Evolutionary conservation across 495 filamentous ascomycete species (phyloP).

Genomic region (Aspergillus carlsbadensis): DNA sequence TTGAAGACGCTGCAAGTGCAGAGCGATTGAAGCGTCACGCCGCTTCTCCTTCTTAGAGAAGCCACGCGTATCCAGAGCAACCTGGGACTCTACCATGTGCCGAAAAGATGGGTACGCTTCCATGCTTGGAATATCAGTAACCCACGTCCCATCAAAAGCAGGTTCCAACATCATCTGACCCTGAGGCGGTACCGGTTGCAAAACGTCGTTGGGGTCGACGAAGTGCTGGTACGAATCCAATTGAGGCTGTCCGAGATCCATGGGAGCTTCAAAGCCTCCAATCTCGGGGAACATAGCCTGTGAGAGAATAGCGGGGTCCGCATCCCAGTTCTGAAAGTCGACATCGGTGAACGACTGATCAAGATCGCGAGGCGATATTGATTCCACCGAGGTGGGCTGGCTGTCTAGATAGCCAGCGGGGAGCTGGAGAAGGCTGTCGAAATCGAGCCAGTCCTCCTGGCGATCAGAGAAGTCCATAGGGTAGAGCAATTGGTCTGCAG

Average conservation of each 20-base stretch:
- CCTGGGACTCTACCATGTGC: slow-evolving; percentile 42
- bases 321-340: slow-evolving; percentile 22
- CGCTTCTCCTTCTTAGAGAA: slow-evolving; percentile 46
- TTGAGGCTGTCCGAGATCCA: slow-evolving; percentile 23
- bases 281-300: slow-evolving; percentile 31
- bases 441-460: slow-evolving; percentile 37
- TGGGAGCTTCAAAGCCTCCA: slow-evolving; percentile 24
- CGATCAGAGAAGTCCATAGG: slow-evolving; percentile 23
- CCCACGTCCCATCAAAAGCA: slow-evolving; percentile 11
- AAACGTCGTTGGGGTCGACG: slow-evolving; percentile 23
- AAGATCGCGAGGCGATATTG: slow-evolving; percentile 35
- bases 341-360: slow-evolving; percentile 28
- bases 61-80: slow-evolving; percentile 32
- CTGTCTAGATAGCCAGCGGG: slow-evolving; percentile 31
- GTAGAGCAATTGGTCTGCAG: slow-evolving; percentile 23
- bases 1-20: slow-evolving; percentile 41
- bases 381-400: slow-evolving; percentile 32
- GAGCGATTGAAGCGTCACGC: slow-evolving; percentile 42
- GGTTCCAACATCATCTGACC: slow-evolving; percentile 9
- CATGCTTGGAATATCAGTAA: slow-evolving; percentile 14
- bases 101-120: slow-evolving; percentile 33
- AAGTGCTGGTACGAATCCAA: slow-evolving; percentile 22
- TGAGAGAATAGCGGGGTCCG: slow-evolving; percentile 20
- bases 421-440: slow-evolving; percentile 42
- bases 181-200: slow-evolving; percentile 14